phyloP scores from a whole-genome alignment of 169 alveolate genomes.

The Plasmodium vinckei region DNA sequence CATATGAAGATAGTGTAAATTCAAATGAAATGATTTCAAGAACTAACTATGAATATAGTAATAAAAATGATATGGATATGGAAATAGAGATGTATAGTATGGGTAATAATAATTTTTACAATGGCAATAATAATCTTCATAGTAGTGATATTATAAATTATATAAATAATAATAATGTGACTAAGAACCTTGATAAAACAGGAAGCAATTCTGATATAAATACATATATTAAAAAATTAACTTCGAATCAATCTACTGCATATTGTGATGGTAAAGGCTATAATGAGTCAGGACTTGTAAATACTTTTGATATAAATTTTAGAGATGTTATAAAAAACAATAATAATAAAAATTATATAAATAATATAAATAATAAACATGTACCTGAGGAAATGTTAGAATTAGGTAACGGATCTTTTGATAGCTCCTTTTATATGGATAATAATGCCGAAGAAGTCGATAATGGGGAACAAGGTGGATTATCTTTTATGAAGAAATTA shows the following conservation, averaged over 20 bases:
- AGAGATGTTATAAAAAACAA: neutral
- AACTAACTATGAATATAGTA: too few species aligned
- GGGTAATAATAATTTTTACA: too few species aligned
- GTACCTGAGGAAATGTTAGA: slow-evolving; percentile 2
- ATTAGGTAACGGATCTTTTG: slow-evolving; percentile 7
- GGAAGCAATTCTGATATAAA: too few species aligned
- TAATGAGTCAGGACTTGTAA: slow-evolving; percentile 5
- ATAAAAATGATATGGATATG: too few species aligned
- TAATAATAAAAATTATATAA: slow-evolving; percentile 12
- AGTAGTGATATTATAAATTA: too few species aligned
- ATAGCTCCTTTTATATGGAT: slow-evolving; percentile 19
- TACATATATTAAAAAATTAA: slow-evolving; percentile 18
- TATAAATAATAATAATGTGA: too few species aligned
- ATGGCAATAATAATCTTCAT: too few species aligned
- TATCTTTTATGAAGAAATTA: slow-evolving; percentile 18
- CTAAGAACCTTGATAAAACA: too few species aligned
- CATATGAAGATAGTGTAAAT: too few species aligned
- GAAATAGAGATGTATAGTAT: too few species aligned
- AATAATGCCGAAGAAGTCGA: slow-evolving; percentile 19
- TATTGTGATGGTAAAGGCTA: slow-evolving; percentile 30
- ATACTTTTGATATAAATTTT: neutral
- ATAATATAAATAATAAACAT: slow-evolving; percentile 2
- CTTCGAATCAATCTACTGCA: slow-evolving; percentile 61
- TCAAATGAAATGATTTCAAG: too few species aligned
- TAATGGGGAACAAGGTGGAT: neutral